Conservation (phyloP, 345 rosid genomes). For the Pistacia vera region DNA sequence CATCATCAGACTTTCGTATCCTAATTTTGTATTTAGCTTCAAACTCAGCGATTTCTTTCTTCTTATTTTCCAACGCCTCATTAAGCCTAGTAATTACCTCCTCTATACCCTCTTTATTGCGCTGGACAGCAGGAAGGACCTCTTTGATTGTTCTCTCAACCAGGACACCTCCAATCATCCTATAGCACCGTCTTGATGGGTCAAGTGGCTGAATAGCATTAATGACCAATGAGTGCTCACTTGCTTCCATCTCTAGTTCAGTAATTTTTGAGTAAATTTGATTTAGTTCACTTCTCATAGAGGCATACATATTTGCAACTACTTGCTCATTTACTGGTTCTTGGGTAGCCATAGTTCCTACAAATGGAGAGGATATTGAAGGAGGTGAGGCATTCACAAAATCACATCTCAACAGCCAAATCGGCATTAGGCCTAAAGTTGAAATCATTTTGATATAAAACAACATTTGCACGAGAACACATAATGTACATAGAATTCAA, state of each 20-base stretch:
- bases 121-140: constrained; percentile 91
- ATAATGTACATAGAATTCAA: background rate
- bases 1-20: constrained; percentile 59
- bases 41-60: constrained; percentile 73
- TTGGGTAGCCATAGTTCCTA: constrained; percentile 3
- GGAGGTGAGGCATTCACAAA: background rate
- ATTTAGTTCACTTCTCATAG: constrained; percentile 77
- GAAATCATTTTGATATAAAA: background rate
- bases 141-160: constrained; percentile 94
- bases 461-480: background rate
- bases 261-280: constrained; percentile 93
- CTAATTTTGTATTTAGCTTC: constrained; percentile 90
- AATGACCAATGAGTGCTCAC: constrained; percentile 85
- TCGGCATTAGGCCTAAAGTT: background rate
- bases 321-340: constrained; percentile 66
- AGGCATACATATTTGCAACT: constrained; percentile 64
- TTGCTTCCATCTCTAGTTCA: constrained; percentile 93
- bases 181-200: constrained; percentile 78
- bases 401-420: background rate
- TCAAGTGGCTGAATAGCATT: constrained; percentile 90
- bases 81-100: constrained; percentile 82
- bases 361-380: background rate
- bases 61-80: constrained; percentile 83
- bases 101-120: constrained; percentile 93
- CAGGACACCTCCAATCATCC: constrained; percentile 93